These are phyloP conservation scores for Bryoerythrophyllum caledonicum DNA, from an alignment of 225 moss, liverwort and hornwort species.

Conservation along the genomic window DNA sequence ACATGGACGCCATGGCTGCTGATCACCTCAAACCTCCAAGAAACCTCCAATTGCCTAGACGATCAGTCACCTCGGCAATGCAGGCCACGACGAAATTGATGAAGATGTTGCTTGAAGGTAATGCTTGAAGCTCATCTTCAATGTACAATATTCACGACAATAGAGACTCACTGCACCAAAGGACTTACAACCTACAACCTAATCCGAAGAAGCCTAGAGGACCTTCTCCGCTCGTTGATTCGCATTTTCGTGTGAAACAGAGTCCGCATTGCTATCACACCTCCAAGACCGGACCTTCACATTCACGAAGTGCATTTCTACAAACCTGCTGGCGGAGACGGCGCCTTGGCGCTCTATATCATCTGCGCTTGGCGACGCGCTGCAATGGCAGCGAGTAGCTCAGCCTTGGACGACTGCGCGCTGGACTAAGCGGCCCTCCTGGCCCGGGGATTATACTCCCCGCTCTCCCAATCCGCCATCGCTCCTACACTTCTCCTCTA, in stretches of 20 bases:
- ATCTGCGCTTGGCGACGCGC: constrained; percentile 56
- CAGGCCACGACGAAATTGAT: constrained; percentile 14
- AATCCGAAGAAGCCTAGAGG: too few species aligned
- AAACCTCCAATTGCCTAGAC: neutral
- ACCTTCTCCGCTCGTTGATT: constrained; percentile 16
- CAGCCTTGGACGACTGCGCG: constrained; percentile 40
- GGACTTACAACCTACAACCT: too few species aligned
- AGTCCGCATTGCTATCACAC: neutral
- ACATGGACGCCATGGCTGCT: too few species aligned
- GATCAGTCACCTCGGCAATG: constrained; percentile 29
- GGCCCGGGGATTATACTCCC: constrained; percentile 26
- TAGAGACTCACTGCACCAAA: too few species aligned
- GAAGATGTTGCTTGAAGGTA: too few species aligned
- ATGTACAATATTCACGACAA: too few species aligned
- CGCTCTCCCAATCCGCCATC: constrained; percentile 53
- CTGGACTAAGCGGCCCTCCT: constrained; percentile 27
- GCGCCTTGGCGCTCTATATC: constrained; percentile 25
- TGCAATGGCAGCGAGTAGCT: constrained; percentile 53
- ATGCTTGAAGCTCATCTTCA: too few species aligned
- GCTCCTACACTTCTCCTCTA: neutral
- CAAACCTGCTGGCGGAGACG: constrained; percentile 33
- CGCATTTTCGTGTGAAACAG: neutral
- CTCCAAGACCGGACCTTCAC: neutral
- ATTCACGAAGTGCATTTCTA: neutral
- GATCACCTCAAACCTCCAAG: too few species aligned